Evolutionary conservation across 2,329 filamentous ascomycete species (phyloP).

Genomic region (Exophiala sp.): DNA sequence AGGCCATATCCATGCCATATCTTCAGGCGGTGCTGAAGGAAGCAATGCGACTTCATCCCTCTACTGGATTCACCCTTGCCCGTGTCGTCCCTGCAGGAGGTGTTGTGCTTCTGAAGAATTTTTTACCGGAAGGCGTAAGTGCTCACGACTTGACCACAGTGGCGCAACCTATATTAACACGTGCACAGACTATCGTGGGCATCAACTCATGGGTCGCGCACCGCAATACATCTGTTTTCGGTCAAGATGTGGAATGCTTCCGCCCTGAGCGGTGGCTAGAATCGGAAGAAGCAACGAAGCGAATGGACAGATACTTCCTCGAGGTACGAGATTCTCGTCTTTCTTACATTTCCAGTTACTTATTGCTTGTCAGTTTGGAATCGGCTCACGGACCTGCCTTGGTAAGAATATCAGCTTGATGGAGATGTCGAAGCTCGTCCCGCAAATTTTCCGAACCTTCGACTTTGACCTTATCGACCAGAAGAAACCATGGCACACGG

Average conservation of each 20-base stretch:
- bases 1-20: conserved; percentile 32
- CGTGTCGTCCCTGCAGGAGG: conserved; percentile 47
- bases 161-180: not conserved
- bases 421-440: conserved; percentile 37
- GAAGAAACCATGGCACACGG: not conserved
- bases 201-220: conserved; percentile 73
- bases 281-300: conserved; percentile 29
- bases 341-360: conserved; percentile 25
- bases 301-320: conserved; percentile 38
- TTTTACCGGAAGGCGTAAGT: not conserved
- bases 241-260: conserved; percentile 61
- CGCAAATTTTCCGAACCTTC: conserved; percentile 27
- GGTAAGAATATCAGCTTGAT: conserved; percentile 37
- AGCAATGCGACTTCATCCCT: conserved; percentile 48
- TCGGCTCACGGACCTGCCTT: conserved; percentile 30
- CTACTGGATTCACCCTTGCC: conserved; percentile 48
- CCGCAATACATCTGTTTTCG: conserved; percentile 63
- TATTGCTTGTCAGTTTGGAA: conserved; percentile 27
- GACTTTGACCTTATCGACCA: conserved; percentile 9
- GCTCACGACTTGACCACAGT: not conserved
- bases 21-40: conserved; percentile 53
- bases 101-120: not conserved
- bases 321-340: conserved; percentile 40
- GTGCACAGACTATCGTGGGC: conserved; percentile 57
- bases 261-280: conserved; percentile 64